Percentiles rank a stretch among this genome's conserved stretches.
Conservation (phyloP, 495 filamentous ascomycete species). For the Delitschia confertaspora region DNA sequence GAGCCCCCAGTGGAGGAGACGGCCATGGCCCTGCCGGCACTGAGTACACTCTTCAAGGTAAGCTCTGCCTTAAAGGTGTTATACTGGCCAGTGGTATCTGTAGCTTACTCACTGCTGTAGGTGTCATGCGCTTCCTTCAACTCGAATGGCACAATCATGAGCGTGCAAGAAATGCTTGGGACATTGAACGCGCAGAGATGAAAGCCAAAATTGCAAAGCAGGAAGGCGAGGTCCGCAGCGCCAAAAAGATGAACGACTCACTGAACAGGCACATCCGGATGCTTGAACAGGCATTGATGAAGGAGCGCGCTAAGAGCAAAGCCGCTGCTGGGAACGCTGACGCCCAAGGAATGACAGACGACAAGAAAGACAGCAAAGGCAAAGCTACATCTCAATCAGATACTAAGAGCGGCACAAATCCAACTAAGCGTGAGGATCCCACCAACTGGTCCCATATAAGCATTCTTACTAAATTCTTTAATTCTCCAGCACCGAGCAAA, state of each 20-base stretch:
- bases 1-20: constrained; percentile 26
- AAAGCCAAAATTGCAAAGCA: constrained; percentile 94
- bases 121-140: constrained; percentile 98
- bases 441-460: constrained; percentile 4
- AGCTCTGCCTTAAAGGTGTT: too few species aligned
- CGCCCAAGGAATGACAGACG: constrained; percentile 32
- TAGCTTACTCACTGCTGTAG: constrained; percentile 39
- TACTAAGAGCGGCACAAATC: constrained; percentile 18
- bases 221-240: constrained; percentile 77
- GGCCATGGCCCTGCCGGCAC: constrained; percentile 48
- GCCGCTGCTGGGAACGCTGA: constrained; percentile 32
- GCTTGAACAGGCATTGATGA: constrained; percentile 80
- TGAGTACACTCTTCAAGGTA: constrained; percentile 97
- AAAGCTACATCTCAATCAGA: constrained; percentile 17
- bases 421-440: constrained; percentile 28
- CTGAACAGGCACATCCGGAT: constrained; percentile 82
- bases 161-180: constrained; percentile 96
- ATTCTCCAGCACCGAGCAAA: constrained; percentile 22
- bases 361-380: constrained; percentile 21
- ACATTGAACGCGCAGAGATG: constrained; percentile 98
- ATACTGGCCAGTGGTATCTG: too few species aligned
- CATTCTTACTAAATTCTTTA: constrained; percentile 14
- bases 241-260: constrained; percentile 77
- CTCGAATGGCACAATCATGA: constrained; percentile 99
- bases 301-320: constrained; percentile 47